phyloP scores from a whole-genome alignment of 164 flowering plant species.

The Vitis riparia region DNA sequence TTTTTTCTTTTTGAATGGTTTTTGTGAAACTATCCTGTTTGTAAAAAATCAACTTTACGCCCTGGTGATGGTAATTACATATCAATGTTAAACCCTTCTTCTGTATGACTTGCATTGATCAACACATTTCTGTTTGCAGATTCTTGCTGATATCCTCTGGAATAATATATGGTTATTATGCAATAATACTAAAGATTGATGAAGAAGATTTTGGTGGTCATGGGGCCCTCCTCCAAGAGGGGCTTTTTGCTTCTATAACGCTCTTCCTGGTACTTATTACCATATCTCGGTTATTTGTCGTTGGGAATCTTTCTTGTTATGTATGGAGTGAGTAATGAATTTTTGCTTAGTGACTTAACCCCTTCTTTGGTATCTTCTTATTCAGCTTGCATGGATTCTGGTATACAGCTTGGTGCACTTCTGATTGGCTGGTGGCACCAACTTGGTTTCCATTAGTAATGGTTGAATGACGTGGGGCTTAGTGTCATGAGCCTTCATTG shows the following conservation, averaged over 20 bases:
- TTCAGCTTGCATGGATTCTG: conserved; percentile 78
- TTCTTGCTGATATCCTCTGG: conserved; percentile 71
- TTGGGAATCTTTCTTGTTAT: background rate
- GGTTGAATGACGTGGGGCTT: background rate
- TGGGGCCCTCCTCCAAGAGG: conserved; percentile 92
- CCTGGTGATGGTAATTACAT: too few relatives aligned
- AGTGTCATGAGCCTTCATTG: conserved; percentile 3
- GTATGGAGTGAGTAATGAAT: too few relatives aligned
- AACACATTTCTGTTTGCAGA: conserved; percentile 39
- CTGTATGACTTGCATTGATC: too few relatives aligned
- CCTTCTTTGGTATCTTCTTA: background rate
- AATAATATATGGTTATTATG: conserved; percentile 76
- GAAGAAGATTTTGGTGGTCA: conserved; percentile 99
- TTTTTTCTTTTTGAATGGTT: background rate
- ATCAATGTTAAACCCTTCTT: too few relatives aligned
- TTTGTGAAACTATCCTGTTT: background rate
- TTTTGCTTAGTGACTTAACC: too few relatives aligned
- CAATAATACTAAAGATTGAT: conserved; percentile 74
- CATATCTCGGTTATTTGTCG: background rate
- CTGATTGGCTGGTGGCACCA: conserved; percentile 31
- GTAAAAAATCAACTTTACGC: too few relatives aligned
- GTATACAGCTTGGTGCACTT: conserved; percentile 92
- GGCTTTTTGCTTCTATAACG: conserved; percentile 85
- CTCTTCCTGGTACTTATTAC: conserved; percentile 71
- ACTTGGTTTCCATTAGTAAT: background rate